Percentiles rank a stretch among this genome's conserved stretches.
These are phyloP conservation scores for Xylariaceae sp. DNA, from an alignment of 2,329 filamentous ascomycete genomes.

Conservation along the genomic window DNA sequence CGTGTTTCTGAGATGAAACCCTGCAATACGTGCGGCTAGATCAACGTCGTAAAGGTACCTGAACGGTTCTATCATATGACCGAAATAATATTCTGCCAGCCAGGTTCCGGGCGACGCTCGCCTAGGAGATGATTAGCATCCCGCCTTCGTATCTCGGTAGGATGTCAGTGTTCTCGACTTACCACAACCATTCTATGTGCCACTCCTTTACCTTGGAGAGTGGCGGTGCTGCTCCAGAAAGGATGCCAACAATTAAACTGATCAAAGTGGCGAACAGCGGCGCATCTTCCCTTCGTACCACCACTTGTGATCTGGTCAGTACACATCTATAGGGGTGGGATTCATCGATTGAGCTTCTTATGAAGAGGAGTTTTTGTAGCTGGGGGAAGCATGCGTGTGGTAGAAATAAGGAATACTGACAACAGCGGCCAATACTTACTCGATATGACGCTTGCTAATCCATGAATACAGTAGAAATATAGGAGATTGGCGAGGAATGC, in stretches of 20 bases:
- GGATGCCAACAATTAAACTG: conserved; percentile 49
- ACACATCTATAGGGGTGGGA: no score
- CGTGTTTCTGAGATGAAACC: conserved; percentile 43
- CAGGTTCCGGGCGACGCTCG: conserved; percentile 50
- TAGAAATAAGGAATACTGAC: not conserved
- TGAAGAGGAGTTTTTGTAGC: not conserved
- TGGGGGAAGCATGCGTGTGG: not conserved
- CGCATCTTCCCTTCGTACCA: conserved; percentile 52
- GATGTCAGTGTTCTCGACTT: no score
- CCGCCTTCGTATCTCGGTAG: no score
- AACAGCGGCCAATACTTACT: conserved; percentile 22
- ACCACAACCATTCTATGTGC: conserved; percentile 54
- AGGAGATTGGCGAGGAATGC: conserved; percentile 49
- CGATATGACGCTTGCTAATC: conserved; percentile 47
- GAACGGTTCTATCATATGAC: conserved; percentile 46
- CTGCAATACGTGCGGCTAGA: conserved; percentile 38
- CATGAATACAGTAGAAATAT: conserved; percentile 58
- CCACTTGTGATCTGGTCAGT: conserved; percentile 28
- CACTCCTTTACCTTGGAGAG: conserved; percentile 45
- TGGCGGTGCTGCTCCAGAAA: conserved; percentile 51
- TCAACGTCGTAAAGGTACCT: conserved; percentile 49
- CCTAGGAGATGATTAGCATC: no score
- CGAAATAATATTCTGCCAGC: conserved; percentile 55
- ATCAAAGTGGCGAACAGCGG: conserved; percentile 54
- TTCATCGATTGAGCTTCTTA: no score